Conservation (phyloP, 805 yeast species). For the Kregervanrija fluxuum region DNA sequence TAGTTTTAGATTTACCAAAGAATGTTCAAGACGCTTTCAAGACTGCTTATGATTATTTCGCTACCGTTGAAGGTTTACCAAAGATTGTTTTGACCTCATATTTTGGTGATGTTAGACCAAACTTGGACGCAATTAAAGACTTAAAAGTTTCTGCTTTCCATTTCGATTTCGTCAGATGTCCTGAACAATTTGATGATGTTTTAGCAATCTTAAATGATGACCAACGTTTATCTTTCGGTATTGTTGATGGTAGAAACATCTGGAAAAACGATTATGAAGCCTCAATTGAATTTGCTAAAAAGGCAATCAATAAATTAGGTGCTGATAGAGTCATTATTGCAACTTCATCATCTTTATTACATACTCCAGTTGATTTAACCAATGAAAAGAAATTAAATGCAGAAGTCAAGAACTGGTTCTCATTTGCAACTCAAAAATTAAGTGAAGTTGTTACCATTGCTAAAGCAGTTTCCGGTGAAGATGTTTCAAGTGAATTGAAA, state of each 20-base stretch:
- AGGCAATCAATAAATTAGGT: slow-evolving; percentile 82
- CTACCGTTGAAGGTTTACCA: slow-evolving; percentile 64
- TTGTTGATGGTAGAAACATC: slow-evolving; percentile 98
- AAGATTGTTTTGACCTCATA: slow-evolving; percentile 81
- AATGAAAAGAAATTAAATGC: slow-evolving; percentile 88
- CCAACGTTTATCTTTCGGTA: slow-evolving; percentile 91
- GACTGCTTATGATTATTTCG: slow-evolving; percentile 75
- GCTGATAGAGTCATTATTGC: slow-evolving; percentile 83
- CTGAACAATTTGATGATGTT: slow-evolving; percentile 90
- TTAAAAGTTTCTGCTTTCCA: slow-evolving; percentile 95
- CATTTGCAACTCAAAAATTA: slow-evolving; percentile 96
- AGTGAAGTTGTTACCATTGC: slow-evolving; percentile 86
- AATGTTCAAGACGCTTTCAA: slow-evolving; percentile 79
- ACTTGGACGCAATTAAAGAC: slow-evolving; percentile 79
- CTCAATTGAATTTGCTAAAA: slow-evolving; percentile 74
- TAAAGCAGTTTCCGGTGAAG: slow-evolving; percentile 79
- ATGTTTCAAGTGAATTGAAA: slow-evolving; percentile 67
- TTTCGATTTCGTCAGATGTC: slow-evolving; percentile 92
- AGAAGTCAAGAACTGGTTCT: slow-evolving; percentile 94
- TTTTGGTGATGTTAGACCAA: slow-evolving; percentile 98
- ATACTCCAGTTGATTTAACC: slow-evolving; percentile 95
- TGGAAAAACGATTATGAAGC: slow-evolving; percentile 95
- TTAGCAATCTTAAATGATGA: slow-evolving; percentile 54
- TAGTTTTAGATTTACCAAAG: slow-evolving; percentile 88
- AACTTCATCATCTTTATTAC: slow-evolving; percentile 93